Percentiles rank a stretch among this genome's conserved stretches.
Conservation (phyloP, 2,329 filamentous ascomycete genomes). For the Alternaria angustiovoidea region DNA sequence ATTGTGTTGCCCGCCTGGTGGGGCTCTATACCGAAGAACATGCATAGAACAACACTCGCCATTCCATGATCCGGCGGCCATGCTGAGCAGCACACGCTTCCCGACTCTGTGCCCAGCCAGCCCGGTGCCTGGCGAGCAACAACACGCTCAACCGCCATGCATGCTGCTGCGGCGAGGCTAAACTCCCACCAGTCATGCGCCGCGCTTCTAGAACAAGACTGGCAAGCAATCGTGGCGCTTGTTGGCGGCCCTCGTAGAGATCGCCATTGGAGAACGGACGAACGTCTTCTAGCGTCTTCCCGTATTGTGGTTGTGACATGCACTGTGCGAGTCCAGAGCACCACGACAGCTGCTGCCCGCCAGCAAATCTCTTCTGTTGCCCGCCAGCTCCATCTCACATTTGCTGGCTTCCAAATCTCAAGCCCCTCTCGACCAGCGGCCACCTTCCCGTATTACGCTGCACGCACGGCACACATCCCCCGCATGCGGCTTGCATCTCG, state of each 20-base stretch:
- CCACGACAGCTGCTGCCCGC: background rate
- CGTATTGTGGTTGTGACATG: slow-evolving; percentile 16
- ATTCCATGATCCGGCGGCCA: background rate
- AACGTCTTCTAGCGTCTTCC: slow-evolving; percentile 21
- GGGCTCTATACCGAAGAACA: slow-evolving; percentile 13
- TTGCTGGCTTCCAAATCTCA: too few relatives aligned
- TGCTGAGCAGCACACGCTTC: background rate
- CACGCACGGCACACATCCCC: slow-evolving; percentile 13
- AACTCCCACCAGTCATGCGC: slow-evolving; percentile 19
- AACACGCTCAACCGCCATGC: slow-evolving; percentile 4
- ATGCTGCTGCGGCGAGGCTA: background rate
- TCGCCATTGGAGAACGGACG: slow-evolving; percentile 3
- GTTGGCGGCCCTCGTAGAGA: slow-evolving; percentile 11
- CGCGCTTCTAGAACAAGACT: slow-evolving; percentile 13
- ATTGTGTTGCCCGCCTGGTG: slow-evolving; percentile 6
- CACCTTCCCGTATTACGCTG: slow-evolving; percentile 4
- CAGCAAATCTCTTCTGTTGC: too few relatives aligned
- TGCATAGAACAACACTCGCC: slow-evolving; percentile 13
- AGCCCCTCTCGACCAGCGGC: background rate
- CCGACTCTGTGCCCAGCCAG: background rate
- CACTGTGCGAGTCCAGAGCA: slow-evolving; percentile 8
- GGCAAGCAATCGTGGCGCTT: slow-evolving; percentile 16
- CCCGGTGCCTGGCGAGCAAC: slow-evolving; percentile 8
- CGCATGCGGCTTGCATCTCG: slow-evolving; percentile 6
- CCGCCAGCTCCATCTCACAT: too few relatives aligned